Conservation (phyloP, 331 rosid genomes). For the Quercus tomentella region DNA sequence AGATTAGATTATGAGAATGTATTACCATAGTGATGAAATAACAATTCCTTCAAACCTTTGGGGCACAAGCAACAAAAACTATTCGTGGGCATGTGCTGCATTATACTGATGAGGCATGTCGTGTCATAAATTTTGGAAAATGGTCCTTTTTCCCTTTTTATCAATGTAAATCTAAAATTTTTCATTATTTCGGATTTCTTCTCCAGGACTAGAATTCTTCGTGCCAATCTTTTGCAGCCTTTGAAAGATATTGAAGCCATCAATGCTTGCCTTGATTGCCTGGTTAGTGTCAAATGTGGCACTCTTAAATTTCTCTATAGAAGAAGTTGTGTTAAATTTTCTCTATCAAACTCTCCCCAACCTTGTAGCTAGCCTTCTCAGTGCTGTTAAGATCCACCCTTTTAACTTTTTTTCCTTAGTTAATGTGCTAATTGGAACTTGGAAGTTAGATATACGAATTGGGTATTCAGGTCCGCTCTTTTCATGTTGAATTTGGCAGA, state of each 20-base stretch:
- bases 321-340: background rate
- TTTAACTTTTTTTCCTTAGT: background rate
- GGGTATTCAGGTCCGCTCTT: no score
- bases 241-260: constrained; percentile 84
- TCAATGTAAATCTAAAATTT: constrained; percentile 1
- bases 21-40: no score
- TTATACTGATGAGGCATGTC: constrained; percentile 36
- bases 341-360: background rate
- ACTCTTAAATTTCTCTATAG: constrained; percentile 7
- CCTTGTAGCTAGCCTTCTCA: constrained; percentile 10
- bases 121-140: background rate
- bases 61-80: constrained; percentile 88
- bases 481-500: no score
- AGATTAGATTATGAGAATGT: no score
- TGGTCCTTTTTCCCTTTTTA: no score
- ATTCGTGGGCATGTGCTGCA: constrained; percentile 31
- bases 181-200: constrained; percentile 26
- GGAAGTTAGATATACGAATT: no score
- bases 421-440: no score
- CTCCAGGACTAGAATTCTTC: constrained; percentile 90
- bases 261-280: constrained; percentile 90
- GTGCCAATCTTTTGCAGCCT: constrained; percentile 99
- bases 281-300: constrained; percentile 53
- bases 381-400: background rate
- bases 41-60: constrained; percentile 57